Evolutionary conservation across 768 basidiomycete genomes (phyloP).

Genomic region (Galerina sulciceps): DNA sequence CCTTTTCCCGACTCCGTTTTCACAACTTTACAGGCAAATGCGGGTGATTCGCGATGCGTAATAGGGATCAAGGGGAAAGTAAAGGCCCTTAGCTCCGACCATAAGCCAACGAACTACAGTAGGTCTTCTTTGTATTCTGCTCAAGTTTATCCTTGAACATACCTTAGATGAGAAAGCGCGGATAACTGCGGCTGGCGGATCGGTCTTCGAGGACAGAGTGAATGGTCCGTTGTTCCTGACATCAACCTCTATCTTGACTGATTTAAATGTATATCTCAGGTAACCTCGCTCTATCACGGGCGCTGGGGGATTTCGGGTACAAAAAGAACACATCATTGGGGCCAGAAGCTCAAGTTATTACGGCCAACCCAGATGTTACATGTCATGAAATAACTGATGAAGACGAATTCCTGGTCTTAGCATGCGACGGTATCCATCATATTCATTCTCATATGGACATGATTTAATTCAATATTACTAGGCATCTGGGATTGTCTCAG

Average conservation of each 20-base stretch:
- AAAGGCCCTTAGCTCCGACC: constrained; percentile 90
- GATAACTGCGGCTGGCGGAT: constrained; percentile 91
- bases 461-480: constrained; percentile 29
- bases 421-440: constrained; percentile 80
- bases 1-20: constrained; percentile 9
- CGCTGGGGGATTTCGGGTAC: constrained; percentile 97
- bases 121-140: background rate
- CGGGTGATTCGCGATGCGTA: constrained; percentile 94
- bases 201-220: constrained; percentile 94
- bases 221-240: constrained; percentile 65
- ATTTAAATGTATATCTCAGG: constrained; percentile 50
- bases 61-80: constrained; percentile 84
- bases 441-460: background rate
- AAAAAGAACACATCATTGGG: constrained; percentile 88
- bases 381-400: constrained; percentile 82
- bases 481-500: constrained; percentile 98
- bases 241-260: background rate
- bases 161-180: constrained; percentile 78
- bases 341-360: constrained; percentile 93
- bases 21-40: constrained; percentile 76
- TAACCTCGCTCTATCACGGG: constrained; percentile 93
- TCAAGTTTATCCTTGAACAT: constrained; percentile 8
- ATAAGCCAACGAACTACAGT: constrained; percentile 92
- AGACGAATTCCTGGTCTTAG: constrained; percentile 96
- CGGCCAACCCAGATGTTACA: constrained; percentile 90